A percentile compares a stretch with the other conserved stretches of the same genome.
phyloP scores from a whole-genome alignment of 2,329 filamentous ascomycete species.

The Phyllosticta citriasiana region DNA sequence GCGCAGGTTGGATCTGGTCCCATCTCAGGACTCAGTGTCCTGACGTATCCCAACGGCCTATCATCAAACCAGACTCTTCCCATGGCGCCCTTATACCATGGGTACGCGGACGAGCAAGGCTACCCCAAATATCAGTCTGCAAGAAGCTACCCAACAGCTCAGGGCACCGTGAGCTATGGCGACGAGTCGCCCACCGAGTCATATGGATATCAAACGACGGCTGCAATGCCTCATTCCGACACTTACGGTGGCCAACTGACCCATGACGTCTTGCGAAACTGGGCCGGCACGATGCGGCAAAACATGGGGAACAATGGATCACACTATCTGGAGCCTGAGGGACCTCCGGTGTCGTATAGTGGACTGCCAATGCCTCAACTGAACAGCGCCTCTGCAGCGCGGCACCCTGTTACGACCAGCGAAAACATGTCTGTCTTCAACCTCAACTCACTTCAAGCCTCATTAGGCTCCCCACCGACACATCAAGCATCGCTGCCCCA shows the following conservation, averaged over 20 bases:
- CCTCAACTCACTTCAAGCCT: conserved; percentile 8
- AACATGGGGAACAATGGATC: conserved; percentile 1
- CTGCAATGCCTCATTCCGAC: neutral
- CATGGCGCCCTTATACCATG: neutral
- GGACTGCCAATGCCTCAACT: conserved; percentile 4
- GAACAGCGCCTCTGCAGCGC: neutral
- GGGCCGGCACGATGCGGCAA: neutral
- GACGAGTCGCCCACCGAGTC: conserved; percentile 4
- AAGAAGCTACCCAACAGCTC: neutral
- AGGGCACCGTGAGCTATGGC: neutral
- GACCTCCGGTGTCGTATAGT: neutral
- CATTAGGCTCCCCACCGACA: neutral
- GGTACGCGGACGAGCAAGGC: neutral
- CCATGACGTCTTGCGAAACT: neutral
- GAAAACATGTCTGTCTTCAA: conserved; percentile 10
- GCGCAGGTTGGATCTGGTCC: conserved; percentile 5
- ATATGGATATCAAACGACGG: conserved; percentile 6
- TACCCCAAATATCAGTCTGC: neutral
- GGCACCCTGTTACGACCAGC: neutral
- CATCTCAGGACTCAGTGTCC: neutral
- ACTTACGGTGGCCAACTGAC: neutral
- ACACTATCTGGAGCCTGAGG: neutral
- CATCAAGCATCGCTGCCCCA: neutral
- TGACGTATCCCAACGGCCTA: neutral
- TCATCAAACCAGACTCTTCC: neutral